Evolutionary conservation across 352 stramenopile species (phyloP).

Genomic region (Globisporangium spinosum): DNA sequence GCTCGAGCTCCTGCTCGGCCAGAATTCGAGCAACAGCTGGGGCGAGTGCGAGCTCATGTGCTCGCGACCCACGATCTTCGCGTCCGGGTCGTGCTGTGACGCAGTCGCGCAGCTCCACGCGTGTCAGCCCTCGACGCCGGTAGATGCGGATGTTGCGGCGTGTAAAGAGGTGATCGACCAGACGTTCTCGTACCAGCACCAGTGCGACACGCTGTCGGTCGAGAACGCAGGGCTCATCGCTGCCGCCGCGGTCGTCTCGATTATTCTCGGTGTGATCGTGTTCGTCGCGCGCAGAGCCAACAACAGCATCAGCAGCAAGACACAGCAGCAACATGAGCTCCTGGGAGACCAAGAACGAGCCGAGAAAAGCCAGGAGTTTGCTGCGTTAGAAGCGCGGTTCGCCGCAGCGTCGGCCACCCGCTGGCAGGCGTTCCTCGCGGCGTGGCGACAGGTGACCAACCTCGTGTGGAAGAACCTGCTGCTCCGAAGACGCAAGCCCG

Average conservation of each 20-base stretch:
- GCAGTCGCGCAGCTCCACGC: slow-evolving; percentile 17
- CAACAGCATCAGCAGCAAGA: neutral
- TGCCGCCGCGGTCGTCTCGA: neutral
- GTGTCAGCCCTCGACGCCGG: slow-evolving; percentile 12
- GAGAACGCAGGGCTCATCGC: slow-evolving; percentile 6
- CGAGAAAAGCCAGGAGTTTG: neutral
- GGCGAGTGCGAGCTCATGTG: slow-evolving; percentile 15
- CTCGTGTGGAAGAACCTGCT: slow-evolving; percentile 47
- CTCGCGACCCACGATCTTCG: slow-evolving; percentile 13
- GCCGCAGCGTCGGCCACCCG: slow-evolving; percentile 11
- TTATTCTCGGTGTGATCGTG: neutral
- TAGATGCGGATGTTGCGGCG: neutral
- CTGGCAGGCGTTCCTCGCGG: slow-evolving; percentile 11
- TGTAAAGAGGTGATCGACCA: slow-evolving; percentile 10
- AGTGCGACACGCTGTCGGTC: slow-evolving; percentile 4
- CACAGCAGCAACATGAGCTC: neutral
- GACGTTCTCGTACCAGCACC: slow-evolving; percentile 9
- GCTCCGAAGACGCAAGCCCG: slow-evolving; percentile 24
- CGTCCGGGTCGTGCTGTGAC: slow-evolving; percentile 4
- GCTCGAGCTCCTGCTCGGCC: slow-evolving; percentile 13
- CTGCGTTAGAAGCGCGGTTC: slow-evolving; percentile 17
- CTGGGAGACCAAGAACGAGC: neutral
- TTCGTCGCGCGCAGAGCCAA: neutral
- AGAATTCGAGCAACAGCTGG: neutral
- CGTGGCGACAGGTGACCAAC: slow-evolving; percentile 26